phyloP scores from a whole-genome alignment of 2,329 filamentous ascomycete species.

The Nannizzia gypsea region DNA sequence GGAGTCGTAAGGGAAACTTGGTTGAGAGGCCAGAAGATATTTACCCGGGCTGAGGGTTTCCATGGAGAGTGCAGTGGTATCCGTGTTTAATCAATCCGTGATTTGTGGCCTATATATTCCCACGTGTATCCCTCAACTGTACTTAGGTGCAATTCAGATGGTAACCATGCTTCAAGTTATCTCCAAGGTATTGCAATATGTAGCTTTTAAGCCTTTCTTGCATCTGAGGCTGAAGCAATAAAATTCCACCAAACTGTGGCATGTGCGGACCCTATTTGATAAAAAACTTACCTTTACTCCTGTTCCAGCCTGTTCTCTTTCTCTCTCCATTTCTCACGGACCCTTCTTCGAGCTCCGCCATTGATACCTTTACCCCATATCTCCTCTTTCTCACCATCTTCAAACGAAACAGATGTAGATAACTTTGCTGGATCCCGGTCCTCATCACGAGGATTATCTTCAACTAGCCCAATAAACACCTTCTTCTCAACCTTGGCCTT shows the following conservation, averaged over 20 bases:
- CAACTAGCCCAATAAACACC: slow-evolving; percentile 16
- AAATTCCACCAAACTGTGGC: not conserved
- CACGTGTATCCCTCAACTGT: not conserved
- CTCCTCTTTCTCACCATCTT: slow-evolving; percentile 19
- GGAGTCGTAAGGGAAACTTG: slow-evolving; percentile 78
- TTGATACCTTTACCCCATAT: slow-evolving; percentile 33
- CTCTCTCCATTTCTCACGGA: slow-evolving; percentile 30
- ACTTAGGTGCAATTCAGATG: slow-evolving; percentile 15
- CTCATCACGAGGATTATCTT: not conserved
- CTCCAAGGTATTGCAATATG: not conserved
- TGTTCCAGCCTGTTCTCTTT: slow-evolving; percentile 4
- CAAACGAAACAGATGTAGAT: not conserved
- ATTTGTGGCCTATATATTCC: not conserved
- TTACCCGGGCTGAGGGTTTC: slow-evolving; percentile 47
- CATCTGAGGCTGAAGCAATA: not conserved
- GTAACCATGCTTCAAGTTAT: no score
- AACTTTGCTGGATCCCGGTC: not conserved
- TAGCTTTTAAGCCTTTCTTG: not conserved
- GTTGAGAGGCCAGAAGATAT: slow-evolving; percentile 66
- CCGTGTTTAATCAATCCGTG: slow-evolving; percentile 14
- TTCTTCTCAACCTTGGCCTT: slow-evolving; percentile 30
- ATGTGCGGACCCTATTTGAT: not conserved
- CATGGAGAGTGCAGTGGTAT: slow-evolving; percentile 13
- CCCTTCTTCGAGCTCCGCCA: slow-evolving; percentile 30
- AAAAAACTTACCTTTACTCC: not conserved